Evolutionary conservation across 768 basidiomycete genomes (phyloP).

Genomic region (Termitomyces sp.): DNA sequence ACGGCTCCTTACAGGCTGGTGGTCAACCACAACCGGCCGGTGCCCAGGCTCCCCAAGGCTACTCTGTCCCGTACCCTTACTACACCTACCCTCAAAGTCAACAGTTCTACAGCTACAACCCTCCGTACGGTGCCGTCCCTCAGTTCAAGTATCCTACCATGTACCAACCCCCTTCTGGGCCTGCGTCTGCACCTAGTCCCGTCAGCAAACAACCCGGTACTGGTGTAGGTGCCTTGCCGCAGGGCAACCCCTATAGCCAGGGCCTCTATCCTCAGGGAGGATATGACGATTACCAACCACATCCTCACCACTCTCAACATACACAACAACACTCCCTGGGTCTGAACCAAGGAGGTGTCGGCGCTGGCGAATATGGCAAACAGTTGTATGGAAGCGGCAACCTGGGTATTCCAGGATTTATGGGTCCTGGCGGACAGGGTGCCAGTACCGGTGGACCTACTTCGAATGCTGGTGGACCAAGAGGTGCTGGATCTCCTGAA

Average conservation of each 20-base stretch:
- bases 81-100: constrained; percentile 75
- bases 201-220: constrained; percentile 63
- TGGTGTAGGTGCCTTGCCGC: constrained; percentile 43
- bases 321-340: constrained; percentile 51
- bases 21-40: constrained; percentile 59
- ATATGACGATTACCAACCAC: constrained; percentile 50
- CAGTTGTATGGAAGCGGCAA: constrained; percentile 45
- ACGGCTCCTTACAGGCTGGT: constrained; percentile 43
- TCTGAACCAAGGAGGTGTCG: constrained; percentile 37
- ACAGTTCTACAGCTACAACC: constrained; percentile 68
- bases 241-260: constrained; percentile 59
- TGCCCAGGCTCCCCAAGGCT: constrained; percentile 60
- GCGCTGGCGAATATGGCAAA: constrained; percentile 41
- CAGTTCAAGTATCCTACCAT: constrained; percentile 78
- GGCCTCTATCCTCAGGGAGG: constrained; percentile 59
- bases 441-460: constrained; percentile 36
- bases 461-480: constrained; percentile 42
- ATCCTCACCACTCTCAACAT: constrained; percentile 46
- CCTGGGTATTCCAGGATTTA: constrained; percentile 66
- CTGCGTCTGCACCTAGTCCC: constrained; percentile 61
- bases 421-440: constrained; percentile 56
- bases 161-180: constrained; percentile 71
- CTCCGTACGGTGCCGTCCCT: constrained; percentile 48
- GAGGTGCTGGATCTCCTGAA: constrained; percentile 63
- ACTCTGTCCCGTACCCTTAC: constrained; percentile 58